Evolutionary conservation across 768 basidiomycete species (phyloP), one percentile per base, ranked within the genome.

Genomic region (Lentinula detonsa): DNA sequence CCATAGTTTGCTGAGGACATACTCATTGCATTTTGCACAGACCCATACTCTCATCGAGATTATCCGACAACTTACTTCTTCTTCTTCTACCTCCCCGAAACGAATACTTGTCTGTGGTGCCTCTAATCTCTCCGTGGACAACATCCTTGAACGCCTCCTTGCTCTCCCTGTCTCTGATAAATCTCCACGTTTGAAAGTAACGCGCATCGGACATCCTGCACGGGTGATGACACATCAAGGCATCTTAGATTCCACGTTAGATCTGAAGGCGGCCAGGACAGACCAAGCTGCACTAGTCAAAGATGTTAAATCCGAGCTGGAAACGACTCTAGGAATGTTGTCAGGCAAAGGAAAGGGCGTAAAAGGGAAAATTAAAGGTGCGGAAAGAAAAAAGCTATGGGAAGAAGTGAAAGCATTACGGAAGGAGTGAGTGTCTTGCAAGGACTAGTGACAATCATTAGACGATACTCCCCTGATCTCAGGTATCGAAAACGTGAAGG

Each of bases 201-300:
- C 95, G 0, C 82, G 97, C n/a, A 80, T 99, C 11, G 97, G 97
- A 0, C 97, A 99, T 72, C 97, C 97, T 0, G 96, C 97, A 0
- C 83, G 97, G 28, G 88, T 98, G 0, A 89, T 97, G 79, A 78
- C 86, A 0, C 79, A 85, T 23, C 82, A 86, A 65, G 79, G 81
- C 18, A 75, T 91, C 33, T 69, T 91, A 16, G 84, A 89, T 16
- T 77, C 84, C 0, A 94, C 88, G 4, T 72, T 87, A 40, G 90
- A 93, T 68, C 82, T 85, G 23, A 86, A 92, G 71, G 86, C 91
- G 0, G 78, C 82, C 23, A 76, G 84, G 45, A 87, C 87, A 57
- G 91, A 93, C 61, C 87, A 94, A 82, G 92, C 91, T 3, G 86
- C 82, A 5, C 76, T 98, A 40, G 90, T 91, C 16, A 88, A 86